phyloP scores from a whole-genome alignment of 106 monocot species.

The Allium cepa region DNA sequence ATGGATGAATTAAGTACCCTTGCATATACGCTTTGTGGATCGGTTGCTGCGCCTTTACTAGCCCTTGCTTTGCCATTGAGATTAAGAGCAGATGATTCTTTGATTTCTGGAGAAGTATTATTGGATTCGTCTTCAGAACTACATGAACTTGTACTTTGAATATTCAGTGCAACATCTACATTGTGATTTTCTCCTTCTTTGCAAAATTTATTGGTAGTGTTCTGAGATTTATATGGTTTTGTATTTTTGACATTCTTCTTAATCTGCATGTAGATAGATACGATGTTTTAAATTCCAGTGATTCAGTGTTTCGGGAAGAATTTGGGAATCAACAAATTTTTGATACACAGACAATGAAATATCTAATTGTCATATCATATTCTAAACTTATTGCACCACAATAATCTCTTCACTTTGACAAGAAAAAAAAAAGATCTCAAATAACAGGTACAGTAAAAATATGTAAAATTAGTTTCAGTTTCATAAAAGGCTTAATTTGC shows the following conservation, averaged over 20 bases:
- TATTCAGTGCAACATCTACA: not conserved
- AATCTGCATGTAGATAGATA: slow-evolving; percentile 8
- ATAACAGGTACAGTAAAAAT: too few species aligned
- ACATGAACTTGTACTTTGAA: slow-evolving; percentile 27
- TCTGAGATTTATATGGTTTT: slow-evolving; percentile 30
- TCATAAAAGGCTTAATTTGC: too few species aligned
- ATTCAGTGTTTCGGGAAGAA: not conserved
- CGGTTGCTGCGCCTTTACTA: slow-evolving; percentile 36
- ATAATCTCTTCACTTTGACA: too few species aligned
- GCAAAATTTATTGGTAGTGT: not conserved
- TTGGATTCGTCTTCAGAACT: slow-evolving; percentile 47
- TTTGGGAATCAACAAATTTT: not conserved
- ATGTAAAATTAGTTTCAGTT: too few species aligned
- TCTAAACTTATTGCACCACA: too few species aligned
- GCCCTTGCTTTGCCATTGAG: slow-evolving; percentile 35
- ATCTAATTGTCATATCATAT: too few species aligned
- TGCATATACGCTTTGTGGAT: slow-evolving; percentile 56
- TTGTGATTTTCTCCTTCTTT: slow-evolving; percentile 5
- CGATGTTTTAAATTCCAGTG: too few species aligned
- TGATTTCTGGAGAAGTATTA: slow-evolving; percentile 37
- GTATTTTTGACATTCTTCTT: slow-evolving; percentile 20
- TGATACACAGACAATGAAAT: not conserved
- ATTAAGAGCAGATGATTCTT: slow-evolving; percentile 23
- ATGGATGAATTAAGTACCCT: slow-evolving; percentile 25
- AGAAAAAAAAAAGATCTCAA: too few species aligned